phyloP scores from a whole-genome alignment of 2,329 filamentous ascomycete genomes.

The Gaeumannomyces tritici region DNA sequence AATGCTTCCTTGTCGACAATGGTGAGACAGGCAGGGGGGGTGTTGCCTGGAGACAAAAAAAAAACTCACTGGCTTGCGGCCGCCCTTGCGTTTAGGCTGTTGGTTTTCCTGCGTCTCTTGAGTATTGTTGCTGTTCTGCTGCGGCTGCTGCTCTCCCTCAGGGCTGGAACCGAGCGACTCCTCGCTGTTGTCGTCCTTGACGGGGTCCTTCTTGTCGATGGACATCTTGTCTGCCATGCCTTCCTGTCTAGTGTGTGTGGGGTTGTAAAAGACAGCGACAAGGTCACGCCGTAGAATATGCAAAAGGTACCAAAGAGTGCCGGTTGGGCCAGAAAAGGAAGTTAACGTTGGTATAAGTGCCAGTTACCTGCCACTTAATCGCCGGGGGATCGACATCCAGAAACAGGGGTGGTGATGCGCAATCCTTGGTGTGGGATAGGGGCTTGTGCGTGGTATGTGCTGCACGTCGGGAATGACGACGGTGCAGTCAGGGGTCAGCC shows the following conservation, averaged over 20 bases:
- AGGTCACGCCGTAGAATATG: background rate
- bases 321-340: background rate
- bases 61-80: slow-evolving; percentile 78
- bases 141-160: slow-evolving; percentile 36
- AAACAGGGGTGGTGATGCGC: background rate
- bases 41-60: background rate
- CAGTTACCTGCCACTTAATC: slow-evolving; percentile 5
- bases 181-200: slow-evolving; percentile 46
- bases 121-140: slow-evolving; percentile 21
- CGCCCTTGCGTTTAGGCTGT: slow-evolving; percentile 90
- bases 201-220: slow-evolving; percentile 49
- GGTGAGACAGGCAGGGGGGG: background rate
- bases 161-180: slow-evolving; percentile 53
- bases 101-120: slow-evolving; percentile 37
- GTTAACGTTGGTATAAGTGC: slow-evolving; percentile 3
- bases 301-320: background rate
- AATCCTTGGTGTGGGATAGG: background rate
- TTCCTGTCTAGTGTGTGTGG: slow-evolving; percentile 16
- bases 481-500: background rate
- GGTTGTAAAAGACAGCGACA: background rate
- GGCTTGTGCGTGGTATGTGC: background rate
- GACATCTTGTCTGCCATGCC: slow-evolving; percentile 61
- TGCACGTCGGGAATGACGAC: background rate
- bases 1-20: background rate
- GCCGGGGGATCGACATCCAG: slow-evolving; percentile 4